Evolutionary conservation across 2,329 filamentous ascomycete genomes (phyloP).

Genomic region (Scedosporium apiospermum): DNA sequence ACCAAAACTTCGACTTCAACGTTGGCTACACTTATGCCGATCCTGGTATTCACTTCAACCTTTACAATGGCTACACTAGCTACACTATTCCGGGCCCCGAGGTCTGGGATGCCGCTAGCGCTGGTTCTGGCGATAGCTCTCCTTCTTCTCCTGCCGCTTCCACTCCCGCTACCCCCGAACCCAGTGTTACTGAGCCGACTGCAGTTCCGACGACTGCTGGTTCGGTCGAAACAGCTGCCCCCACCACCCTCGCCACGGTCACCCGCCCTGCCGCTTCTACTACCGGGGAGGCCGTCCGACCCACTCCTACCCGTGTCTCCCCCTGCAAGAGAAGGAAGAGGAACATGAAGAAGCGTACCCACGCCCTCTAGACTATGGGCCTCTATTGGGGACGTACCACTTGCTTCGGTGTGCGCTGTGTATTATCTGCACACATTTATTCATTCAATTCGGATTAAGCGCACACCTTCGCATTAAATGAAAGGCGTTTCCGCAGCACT

Average conservation of each 20-base stretch:
- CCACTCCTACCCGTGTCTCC: neutral
- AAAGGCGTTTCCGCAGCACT: no score
- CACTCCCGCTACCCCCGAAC: constrained; percentile 1
- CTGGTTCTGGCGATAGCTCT: constrained; percentile 4
- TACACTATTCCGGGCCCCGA: constrained; percentile 26
- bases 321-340: neutral
- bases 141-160: constrained; percentile 7
- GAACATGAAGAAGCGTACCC: constrained; percentile 1
- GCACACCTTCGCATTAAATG: no score
- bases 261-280: neutral
- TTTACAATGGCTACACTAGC: constrained; percentile 32
- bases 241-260: neutral
- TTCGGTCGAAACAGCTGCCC: neutral
- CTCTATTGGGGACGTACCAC: neutral
- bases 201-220: neutral
- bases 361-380: neutral
- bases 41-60: constrained; percentile 48
- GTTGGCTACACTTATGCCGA: constrained; percentile 48
- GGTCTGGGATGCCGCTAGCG: constrained; percentile 16
- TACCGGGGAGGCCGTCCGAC: neutral
- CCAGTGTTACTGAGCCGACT: constrained; percentile 5
- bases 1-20: constrained; percentile 33
- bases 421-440: no score
- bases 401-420: neutral
- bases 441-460: no score